Evolutionary conservation across 257 asterid species (phyloP).

Genomic region (Przewalskia tangutica): DNA sequence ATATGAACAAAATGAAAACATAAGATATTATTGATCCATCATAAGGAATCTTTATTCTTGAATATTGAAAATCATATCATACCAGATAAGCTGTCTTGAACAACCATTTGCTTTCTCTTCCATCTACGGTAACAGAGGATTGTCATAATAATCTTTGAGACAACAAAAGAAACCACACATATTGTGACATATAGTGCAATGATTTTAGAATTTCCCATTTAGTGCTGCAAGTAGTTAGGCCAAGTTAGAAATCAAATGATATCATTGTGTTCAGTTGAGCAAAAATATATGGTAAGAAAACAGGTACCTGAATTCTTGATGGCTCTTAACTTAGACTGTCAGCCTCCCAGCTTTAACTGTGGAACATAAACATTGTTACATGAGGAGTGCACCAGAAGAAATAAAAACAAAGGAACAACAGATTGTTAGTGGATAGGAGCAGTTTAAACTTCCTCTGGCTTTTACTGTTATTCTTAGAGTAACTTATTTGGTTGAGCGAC

Average conservation of each 20-base stretch:
- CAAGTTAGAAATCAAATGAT: background rate
- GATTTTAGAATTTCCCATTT: conserved; percentile 25
- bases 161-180: conserved; percentile 51
- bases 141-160: conserved; percentile 61
- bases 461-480: too few relatives aligned
- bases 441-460: background rate
- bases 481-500: too few relatives aligned
- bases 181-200: conserved; percentile 54
- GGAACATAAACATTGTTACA: background rate
- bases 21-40: background rate
- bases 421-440: background rate
- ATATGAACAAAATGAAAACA: background rate
- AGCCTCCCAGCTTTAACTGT: background rate
- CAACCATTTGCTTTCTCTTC: conserved; percentile 45
- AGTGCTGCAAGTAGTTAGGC: background rate
- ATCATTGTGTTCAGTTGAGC: background rate
- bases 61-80: background rate
- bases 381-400: background rate
- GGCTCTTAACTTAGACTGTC: background rate
- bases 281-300: background rate
- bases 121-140: conserved; percentile 72
- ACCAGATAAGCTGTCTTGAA: conserved; percentile 53
- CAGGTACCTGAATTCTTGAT: background rate
- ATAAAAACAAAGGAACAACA: background rate
- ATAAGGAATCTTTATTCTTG: background rate